Conservation (phyloP, 306 rosid genomes). For the Adenanthera pavonina region DNA sequence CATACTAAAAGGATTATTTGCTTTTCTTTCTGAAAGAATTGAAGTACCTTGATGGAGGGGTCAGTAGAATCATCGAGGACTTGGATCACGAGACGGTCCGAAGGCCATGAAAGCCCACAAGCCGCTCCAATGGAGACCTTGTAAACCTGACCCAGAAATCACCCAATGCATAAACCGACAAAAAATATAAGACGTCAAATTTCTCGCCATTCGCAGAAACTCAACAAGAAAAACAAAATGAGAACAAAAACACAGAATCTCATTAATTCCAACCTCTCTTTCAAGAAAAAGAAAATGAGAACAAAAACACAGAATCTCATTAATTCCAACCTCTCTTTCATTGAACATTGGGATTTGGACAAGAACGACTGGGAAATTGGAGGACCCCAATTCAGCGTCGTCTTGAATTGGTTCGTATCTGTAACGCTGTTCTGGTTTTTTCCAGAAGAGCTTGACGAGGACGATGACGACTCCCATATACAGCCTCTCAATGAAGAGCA, state of each 20-base stretch:
- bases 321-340: constrained; percentile 75
- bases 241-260: background rate
- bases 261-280: background rate
- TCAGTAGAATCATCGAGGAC: constrained; percentile 98
- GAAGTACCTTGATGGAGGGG: constrained; percentile 75
- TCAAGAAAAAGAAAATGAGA: background rate
- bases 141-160: constrained; percentile 66
- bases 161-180: background rate
- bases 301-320: background rate
- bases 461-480: constrained; percentile 95
- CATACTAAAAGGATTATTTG: too few species aligned
- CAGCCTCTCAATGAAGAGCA: constrained; percentile 88
- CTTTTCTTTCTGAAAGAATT: background rate
- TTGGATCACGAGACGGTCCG: constrained; percentile 97
- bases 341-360: constrained; percentile 99
- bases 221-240: background rate
- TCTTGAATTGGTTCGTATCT: constrained; percentile 69
- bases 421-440: constrained; percentile 86
- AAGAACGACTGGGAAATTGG: constrained; percentile 85
- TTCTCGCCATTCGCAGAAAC: too few species aligned
- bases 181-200: too few species aligned
- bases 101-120: constrained; percentile 95
- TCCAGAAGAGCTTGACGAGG: constrained; percentile 89
- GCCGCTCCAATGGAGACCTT: constrained; percentile 99
- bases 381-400: constrained; percentile 75